Evolutionary conservation across 2,329 filamentous ascomycete genomes (phyloP).

Genomic region (Emmonsiellopsis sp.): DNA sequence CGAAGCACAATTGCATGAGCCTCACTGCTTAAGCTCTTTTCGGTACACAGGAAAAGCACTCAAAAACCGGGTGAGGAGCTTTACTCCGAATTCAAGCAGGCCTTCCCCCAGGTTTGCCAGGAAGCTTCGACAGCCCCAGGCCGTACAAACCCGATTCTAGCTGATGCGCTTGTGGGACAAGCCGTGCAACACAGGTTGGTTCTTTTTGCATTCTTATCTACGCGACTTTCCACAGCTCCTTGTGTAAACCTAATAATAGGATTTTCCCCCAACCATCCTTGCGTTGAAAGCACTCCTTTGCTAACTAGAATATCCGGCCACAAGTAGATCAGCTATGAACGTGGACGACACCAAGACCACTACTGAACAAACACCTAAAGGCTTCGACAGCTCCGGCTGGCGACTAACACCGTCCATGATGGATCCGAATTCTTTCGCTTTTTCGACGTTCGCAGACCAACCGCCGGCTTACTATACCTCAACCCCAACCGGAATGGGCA

Average conservation of each 20-base stretch:
- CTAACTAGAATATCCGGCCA: background rate
- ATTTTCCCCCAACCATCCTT: background rate
- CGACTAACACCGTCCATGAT: slow-evolving; percentile 81
- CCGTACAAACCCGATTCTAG: slow-evolving; percentile 3
- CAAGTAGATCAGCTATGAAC: slow-evolving; percentile 35
- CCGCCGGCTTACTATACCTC: slow-evolving; percentile 79
- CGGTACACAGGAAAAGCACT: slow-evolving; percentile 53
- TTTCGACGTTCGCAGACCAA: slow-evolving; percentile 69
- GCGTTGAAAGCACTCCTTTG: background rate
- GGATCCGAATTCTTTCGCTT: slow-evolving; percentile 75
- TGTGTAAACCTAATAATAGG: background rate
- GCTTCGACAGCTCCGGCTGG: slow-evolving; percentile 64
- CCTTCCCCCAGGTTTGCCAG: slow-evolving; percentile 64
- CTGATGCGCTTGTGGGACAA: background rate
- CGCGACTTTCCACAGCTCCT: background rate
- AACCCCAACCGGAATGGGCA: slow-evolving; percentile 61
- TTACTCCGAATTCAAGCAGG: slow-evolving; percentile 72
- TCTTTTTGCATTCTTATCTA: background rate
- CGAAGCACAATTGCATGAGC: background rate
- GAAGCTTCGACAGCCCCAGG: slow-evolving; percentile 18
- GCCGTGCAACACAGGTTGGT: background rate
- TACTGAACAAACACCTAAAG: slow-evolving; percentile 69
- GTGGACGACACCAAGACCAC: slow-evolving; percentile 57
- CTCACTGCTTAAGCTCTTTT: slow-evolving; percentile 1
- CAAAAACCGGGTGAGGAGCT: slow-evolving; percentile 82